A percentile compares a stretch with the other conserved stretches of the same genome.
phyloP scores from a whole-genome alignment of 169 alveolate genomes.

The Theileria orientalis region DNA sequence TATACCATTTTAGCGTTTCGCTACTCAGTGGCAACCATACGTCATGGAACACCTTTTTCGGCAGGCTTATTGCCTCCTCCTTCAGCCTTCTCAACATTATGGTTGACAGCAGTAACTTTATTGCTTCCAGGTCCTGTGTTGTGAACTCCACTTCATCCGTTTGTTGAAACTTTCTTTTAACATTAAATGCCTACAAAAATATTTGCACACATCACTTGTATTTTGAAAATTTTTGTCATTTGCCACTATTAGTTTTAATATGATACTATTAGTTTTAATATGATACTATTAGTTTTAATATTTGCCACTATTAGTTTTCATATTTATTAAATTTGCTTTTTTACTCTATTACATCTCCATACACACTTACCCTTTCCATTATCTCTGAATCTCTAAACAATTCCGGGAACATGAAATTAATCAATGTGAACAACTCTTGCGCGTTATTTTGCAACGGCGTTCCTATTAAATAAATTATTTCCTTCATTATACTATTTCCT shows the following conservation, averaged over 20 bases:
- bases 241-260: slow-evolving; percentile 5
- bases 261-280: background rate
- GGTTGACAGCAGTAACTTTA: slow-evolving; percentile 76
- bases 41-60: slow-evolving; percentile 83
- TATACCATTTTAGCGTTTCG: slow-evolving; percentile 81
- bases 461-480: slow-evolving; percentile 7
- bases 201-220: too few species aligned
- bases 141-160: slow-evolving; percentile 38
- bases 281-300: background rate
- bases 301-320: slow-evolving; percentile 11
- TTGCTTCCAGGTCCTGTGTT: slow-evolving; percentile 77
- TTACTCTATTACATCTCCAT: background rate
- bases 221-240: slow-evolving; percentile 33
- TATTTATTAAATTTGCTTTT: background rate
- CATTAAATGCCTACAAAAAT: slow-evolving; percentile 12
- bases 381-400: slow-evolving; percentile 91
- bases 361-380: slow-evolving; percentile 85
- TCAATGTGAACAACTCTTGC: slow-evolving; percentile 91
- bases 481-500: background rate
- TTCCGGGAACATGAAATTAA: slow-evolving; percentile 96
- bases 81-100: slow-evolving; percentile 85
- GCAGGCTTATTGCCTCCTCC: slow-evolving; percentile 87
- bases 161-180: slow-evolving; percentile 21
- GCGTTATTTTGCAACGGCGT: slow-evolving; percentile 94
- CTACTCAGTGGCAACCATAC: slow-evolving; percentile 89